Evolutionary conservation across 2,329 filamentous ascomycete genomes (phyloP).

Genomic region (Fusarium sp.): DNA sequence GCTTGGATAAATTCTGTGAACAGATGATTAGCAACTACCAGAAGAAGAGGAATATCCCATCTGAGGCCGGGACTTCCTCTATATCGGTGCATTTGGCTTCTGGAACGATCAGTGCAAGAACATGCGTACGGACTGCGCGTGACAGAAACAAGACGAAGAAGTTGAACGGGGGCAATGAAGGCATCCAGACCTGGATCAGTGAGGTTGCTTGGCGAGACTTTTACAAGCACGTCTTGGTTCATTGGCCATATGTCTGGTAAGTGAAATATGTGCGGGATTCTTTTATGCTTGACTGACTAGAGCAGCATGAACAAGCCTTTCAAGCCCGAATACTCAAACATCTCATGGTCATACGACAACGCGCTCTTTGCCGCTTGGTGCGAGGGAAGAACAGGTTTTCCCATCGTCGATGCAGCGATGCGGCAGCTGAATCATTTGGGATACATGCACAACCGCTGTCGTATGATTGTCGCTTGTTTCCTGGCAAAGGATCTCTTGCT

Average conservation of each 20-base stretch:
- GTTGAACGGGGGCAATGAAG: conserved; percentile 74
- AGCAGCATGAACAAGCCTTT: conserved; percentile 69
- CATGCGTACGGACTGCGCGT: conserved; percentile 72
- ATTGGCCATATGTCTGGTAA: conserved; percentile 87
- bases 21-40: conserved; percentile 73
- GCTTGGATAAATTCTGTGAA: conserved; percentile 76
- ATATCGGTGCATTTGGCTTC: conserved; percentile 80
- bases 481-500: conserved; percentile 83
- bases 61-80: conserved; percentile 71
- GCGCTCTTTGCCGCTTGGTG: conserved; percentile 80
- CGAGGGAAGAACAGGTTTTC: conserved; percentile 80
- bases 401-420: conserved; percentile 90
- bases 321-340: conserved; percentile 86
- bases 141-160: conserved; percentile 72
- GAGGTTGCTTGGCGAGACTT: conserved; percentile 91
- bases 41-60: conserved; percentile 74
- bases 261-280: conserved; percentile 36
- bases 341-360: conserved; percentile 82
- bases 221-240: conserved; percentile 84
- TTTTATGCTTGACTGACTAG: neutral
- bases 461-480: conserved; percentile 88
- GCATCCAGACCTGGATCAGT: conserved; percentile 80
- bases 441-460: conserved; percentile 87
- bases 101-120: conserved; percentile 76
- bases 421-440: conserved; percentile 76